Base-by-base conservation (phyloP, 805 yeast species). In the Candida railenensis region DNA sequence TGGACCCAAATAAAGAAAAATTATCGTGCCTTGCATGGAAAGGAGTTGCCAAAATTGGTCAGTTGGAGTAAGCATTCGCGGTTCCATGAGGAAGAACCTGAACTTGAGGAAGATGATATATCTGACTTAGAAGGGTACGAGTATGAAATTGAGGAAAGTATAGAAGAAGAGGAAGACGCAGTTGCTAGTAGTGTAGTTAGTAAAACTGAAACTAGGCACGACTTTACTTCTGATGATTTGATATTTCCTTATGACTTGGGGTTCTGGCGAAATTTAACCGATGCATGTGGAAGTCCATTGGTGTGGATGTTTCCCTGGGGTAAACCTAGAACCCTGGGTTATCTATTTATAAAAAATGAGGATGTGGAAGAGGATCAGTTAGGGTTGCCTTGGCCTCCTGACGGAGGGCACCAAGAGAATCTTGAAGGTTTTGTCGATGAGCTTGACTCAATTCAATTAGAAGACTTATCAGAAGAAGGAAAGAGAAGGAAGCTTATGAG, bases 301-400 rank as follows among this genome's bases (percentile, higher is more conserved):
- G 18, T 11, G 20, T 89, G 96, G 95, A 34, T 82, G 0, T 66
- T 81, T 51, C 96, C 96, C 0, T 87, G 84, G 81, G 83, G 86
- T 1, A 59, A 56, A 2, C 84, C 96, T 0, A 45, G 51, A 34
- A 83, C 82, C 1, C 67, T 77, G 52, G 97, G 97, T 0, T 57
- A 77, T 43, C 57, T 57, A 1, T 90, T 82, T 51, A 65, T 63
- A 4, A 82, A 77, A 40, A 80, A 80, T 51, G 88, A 83, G 38
- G 63, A 71, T 30, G 59, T 76, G 15, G 76, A 70, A 42, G 78
- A 72, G 20, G 87, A 84, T 54, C 78, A 86, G 49, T 65, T 85
- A 44, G 77, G 80, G 1, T 67, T 85, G 34, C 94, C 96, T 2
- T 92, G 97, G 96, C 99, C 99, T 1, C 96, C 96, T 1, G 96